A percentile compares a stretch with the other conserved stretches of the same genome.
Conservation (phyloP, 139 green algal genomes). For the Zygnema cylindricum region DNA sequence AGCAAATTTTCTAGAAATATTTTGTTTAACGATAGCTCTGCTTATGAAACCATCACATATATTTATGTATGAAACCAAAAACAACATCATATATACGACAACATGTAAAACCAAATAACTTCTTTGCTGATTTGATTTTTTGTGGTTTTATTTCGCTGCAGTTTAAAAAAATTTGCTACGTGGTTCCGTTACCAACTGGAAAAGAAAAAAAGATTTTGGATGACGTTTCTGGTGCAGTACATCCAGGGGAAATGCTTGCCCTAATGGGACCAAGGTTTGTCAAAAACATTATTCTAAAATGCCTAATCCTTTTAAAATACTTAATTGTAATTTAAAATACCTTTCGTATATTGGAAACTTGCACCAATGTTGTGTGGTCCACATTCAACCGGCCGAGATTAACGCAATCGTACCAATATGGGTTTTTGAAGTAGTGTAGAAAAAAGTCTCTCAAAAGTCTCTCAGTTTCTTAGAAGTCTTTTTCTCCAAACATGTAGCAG, state of each 20-base stretch:
- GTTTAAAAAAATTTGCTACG: slow-evolving; percentile 23
- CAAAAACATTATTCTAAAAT: background rate
- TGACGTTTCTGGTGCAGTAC: slow-evolving; percentile 47
- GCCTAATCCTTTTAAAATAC: no score
- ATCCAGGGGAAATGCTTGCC: slow-evolving; percentile 74
- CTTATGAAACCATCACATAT: background rate
- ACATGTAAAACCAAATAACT: background rate
- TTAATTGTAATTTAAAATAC: no score
- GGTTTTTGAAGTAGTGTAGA: no score
- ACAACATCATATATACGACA: background rate
- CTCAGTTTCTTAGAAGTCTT: no score
- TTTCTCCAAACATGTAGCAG: no score
- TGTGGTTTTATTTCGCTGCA: background rate
- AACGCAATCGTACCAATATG: no score
- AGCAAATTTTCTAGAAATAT: background rate
- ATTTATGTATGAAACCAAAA: background rate
- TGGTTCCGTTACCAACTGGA: background rate
- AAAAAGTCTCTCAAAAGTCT: no score
- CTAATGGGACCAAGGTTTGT: slow-evolving; percentile 75
- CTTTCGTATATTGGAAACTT: no score
- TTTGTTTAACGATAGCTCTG: background rate
- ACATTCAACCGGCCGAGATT: no score
- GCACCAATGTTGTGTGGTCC: no score
- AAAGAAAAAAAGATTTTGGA: slow-evolving; percentile 53
- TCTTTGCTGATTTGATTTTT: background rate